Evolutionary conservation across 2,329 filamentous ascomycete species (phyloP), one percentile per base, ranked within the genome.

Genomic region (Apiospora koreana): DNA sequence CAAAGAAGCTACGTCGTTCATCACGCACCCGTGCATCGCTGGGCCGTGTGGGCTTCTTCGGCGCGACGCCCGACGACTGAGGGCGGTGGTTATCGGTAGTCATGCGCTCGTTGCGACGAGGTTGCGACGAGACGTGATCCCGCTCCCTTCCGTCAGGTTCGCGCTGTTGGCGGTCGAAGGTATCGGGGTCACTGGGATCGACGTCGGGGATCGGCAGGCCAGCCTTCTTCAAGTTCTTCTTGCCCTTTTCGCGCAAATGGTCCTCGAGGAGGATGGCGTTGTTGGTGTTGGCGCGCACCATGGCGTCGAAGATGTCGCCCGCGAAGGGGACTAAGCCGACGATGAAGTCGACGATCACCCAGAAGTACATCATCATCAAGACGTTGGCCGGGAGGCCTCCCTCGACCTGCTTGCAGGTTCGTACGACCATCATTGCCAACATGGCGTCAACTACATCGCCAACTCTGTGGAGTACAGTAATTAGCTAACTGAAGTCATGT

Each of bases 361-460:
- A 97, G 77, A 94, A 81, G 73, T 94, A 80, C 96, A 99, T 98
- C 77, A 87, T 87, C 38, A 87, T 80, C 69, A 88, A 85, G 67
- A 95, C 81, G 12, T 80, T 77, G 5, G 80, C 74, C 1, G 92
- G 91, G 5, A 98, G 87, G 18, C 93, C 93, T 67, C 93, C 93
- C 68, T 97, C 92, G 65, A 97, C 86, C 72, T 91, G 87, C 72
- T 86, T 86, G 81, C 93, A 95, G 31, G 90, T 91, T 71, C 86
- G 87, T 73, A 97, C 85, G 10, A 98, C 90, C 82, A 93, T 89
- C 71, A 94, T 80, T 12, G 93, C 93, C 77, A 98, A 86, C 67
- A 93, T 83, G 10, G 89, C 84, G 78, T 97, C 95, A 18, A 92
- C 80, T 12, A 86, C 86, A 79, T 97, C 95, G 65, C 95, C 95